A percentile compares a stretch with the other conserved stretches of the same genome.
Conservation (phyloP, 2,329 filamentous ascomycete genomes). For the Nothopassalora personata region DNA sequence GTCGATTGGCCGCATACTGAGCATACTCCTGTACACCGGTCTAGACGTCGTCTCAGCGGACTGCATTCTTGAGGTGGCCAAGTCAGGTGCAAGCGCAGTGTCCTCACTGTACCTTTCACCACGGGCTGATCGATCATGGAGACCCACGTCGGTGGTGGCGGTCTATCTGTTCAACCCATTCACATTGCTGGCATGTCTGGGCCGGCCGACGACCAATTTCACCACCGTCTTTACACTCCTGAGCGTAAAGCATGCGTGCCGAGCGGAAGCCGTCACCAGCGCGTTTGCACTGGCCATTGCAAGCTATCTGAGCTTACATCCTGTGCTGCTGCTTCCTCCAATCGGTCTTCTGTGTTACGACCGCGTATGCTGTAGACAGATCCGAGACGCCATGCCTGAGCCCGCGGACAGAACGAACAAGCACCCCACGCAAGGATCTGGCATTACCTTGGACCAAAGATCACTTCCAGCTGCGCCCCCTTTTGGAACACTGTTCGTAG, state of each 20-base stretch:
- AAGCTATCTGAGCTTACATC: conserved; percentile 88
- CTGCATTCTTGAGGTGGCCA: conserved; percentile 71
- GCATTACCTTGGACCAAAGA: conserved; percentile 14
- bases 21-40: conserved; percentile 71
- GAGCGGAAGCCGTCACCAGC: conserved; percentile 64
- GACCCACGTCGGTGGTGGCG: conserved; percentile 68
- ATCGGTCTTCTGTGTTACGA: conserved; percentile 77
- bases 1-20: conserved; percentile 45
- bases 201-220: conserved; percentile 81
- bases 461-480: conserved; percentile 18
- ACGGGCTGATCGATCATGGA: conserved; percentile 68
- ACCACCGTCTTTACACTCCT: conserved; percentile 83
- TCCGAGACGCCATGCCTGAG: not conserved
- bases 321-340: conserved; percentile 77
- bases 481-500: conserved; percentile 47
- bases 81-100: conserved; percentile 71
- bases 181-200: conserved; percentile 84
- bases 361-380: conserved; percentile 20
- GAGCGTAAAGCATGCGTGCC: conserved; percentile 73
- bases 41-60: conserved; percentile 78
- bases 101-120: conserved; percentile 74
- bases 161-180: conserved; percentile 92
- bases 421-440: not conserved
- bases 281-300: conserved; percentile 83
- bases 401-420: not conserved